phyloP scores from a whole-genome alignment of 768 basidiomycete genomes.

The Mycena pura region DNA sequence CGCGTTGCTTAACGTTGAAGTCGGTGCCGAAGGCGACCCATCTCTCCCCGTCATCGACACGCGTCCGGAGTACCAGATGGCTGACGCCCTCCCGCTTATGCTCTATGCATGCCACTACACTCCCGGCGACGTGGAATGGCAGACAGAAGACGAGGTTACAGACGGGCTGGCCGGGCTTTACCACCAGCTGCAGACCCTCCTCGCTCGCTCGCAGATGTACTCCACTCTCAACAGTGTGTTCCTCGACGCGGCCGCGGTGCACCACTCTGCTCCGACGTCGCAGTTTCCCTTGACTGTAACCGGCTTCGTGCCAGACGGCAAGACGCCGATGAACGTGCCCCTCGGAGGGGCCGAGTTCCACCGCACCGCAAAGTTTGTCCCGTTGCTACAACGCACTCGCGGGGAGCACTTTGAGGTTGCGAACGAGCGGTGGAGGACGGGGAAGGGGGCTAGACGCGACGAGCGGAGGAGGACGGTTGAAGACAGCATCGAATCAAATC shows the following conservation, averaged over 20 bases:
- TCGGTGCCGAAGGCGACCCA: slow-evolving; percentile 46
- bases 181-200: slow-evolving; percentile 58
- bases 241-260: slow-evolving; percentile 56
- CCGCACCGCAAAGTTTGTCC: slow-evolving; percentile 67
- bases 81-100: slow-evolving; percentile 87
- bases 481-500: too few species aligned
- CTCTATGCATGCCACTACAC: slow-evolving; percentile 89
- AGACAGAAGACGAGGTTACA: slow-evolving; percentile 45
- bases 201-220: slow-evolving; percentile 68
- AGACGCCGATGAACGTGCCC: slow-evolving; percentile 54
- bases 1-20: slow-evolving; percentile 73
- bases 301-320: slow-evolving; percentile 29
- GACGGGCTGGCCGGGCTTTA: slow-evolving; percentile 42
- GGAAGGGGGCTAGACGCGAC: slow-evolving; percentile 53
- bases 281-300: slow-evolving; percentile 41
- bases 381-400: slow-evolving; percentile 69
- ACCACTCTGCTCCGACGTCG: slow-evolving; percentile 52
- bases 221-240: slow-evolving; percentile 72
- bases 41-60: slow-evolving; percentile 56
- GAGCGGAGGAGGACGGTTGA: slow-evolving; percentile 9
- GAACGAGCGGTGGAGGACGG: slow-evolving; percentile 81
- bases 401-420: slow-evolving; percentile 73
- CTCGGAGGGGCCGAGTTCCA: slow-evolving; percentile 76
- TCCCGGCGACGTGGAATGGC: slow-evolving; percentile 74
- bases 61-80: slow-evolving; percentile 95